Base-by-base conservation (phyloP, 2,329 filamentous ascomycete species). In the Fusarium kyushuense region DNA sequence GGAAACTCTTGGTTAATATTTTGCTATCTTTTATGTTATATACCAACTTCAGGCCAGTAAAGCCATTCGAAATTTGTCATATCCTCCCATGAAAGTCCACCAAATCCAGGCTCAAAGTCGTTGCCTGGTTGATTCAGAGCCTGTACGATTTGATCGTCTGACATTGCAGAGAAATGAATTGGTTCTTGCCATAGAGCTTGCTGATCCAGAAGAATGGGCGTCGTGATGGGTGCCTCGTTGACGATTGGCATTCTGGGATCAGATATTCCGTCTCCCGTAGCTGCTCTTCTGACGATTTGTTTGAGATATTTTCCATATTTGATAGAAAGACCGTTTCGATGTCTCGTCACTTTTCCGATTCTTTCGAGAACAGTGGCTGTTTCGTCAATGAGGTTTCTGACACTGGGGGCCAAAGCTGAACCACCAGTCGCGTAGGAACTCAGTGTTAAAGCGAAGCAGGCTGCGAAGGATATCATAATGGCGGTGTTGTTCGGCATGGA, bases 401-500 rank as follows among this genome's bases (percentile, higher is more conserved):
- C 87, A 66, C 88, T 90, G 0, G 88, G 87, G 0, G 87, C 88
- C 1, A 91, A 76, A 52, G 84, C 85, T 0, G 85, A 88, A 58
- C 83, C 84, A 29, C 84, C 87, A 0, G 84, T 82, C 4, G 87
- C 83, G 47, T 87, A 86, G 0, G 87, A 84, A 67, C 87, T 89
- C 6, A 91, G 81, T 12, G 87, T 86, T n/a, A 91, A 77, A 0
- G 89, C 89, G 64, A 90, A 91, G 70, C 88, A 91, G 6, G 89
- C 89, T 0, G 90, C 90, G 67, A 92, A 92, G 2, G 90, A 91
- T 14, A 93, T 91, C 91, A 93, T 93, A 67, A 92, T 91, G 56
- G 90, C 87, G 0, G 90, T 92, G 70, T 93, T 93, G 76, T 93
- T 93, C 0, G 90, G 90, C 90, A 93, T 93, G 0, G 90, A 92